Evolutionary conservation across 306 rosid species (phyloP), one percentile per base, ranked within the genome.

Genomic region (Casuarina cunninghamiana): DNA sequence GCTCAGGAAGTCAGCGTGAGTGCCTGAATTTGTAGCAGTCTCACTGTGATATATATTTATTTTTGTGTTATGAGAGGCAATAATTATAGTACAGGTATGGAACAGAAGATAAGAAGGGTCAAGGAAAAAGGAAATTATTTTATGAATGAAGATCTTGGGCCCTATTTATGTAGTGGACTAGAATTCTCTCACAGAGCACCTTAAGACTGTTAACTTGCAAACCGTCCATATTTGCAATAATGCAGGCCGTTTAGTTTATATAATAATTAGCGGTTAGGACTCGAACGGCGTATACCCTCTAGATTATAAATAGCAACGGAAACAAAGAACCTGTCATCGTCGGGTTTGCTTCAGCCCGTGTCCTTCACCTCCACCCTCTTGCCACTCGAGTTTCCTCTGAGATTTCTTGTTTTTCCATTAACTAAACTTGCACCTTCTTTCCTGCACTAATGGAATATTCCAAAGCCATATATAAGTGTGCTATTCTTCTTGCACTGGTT

Each of bases 171-270:
- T 58, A 9, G 38, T 58, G 13, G 26, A 3, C 3, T 19, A 58
- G 3, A 1, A 58, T 3, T 53, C 26, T 53, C 58, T 17, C 35
- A 7, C 37, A 44, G 26, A 74, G 68, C 50, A 65, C 66, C 60
- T 39, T 45, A 13, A 48, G 68, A 68, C 15, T 58, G 37, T 41
- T 16, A n/a, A 72, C 16, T 44, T 37, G 57, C 71, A 42, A 80
- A 58, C 80, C 86, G 46, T 83, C 77, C 82, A 69, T 54, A 74
- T 74, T 78, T 58, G 39, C 69, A 50, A 69, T 46, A 61, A 69
- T 69, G 7, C 5, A 60, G 44, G 62, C 65, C 70, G 53, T 50
- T 35, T 69, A 44, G 67, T 57, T 71, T 45, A 49, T 57, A 41
- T 46, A 68, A 58, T 42, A 78, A 74, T 50, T 51, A 74, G 74